phyloP scores from a whole-genome alignment of 2,329 filamentous ascomycete genomes.

The Orbilia blumenaviensis region DNA sequence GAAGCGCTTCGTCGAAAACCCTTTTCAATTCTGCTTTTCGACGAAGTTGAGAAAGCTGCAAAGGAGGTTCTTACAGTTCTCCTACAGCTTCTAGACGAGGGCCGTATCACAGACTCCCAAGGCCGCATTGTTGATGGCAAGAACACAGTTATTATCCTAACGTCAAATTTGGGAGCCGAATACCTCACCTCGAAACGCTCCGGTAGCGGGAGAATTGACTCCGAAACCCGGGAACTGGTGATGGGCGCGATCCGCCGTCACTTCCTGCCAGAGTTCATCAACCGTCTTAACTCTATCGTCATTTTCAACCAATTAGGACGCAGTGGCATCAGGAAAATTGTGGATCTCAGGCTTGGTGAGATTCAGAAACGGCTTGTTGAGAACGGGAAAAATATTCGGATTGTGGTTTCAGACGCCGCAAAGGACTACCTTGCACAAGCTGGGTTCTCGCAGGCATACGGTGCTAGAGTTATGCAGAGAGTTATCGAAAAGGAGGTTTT shows the following conservation, averaged over 20 bases:
- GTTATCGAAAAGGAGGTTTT: slow-evolving; percentile 98
- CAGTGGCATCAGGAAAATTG: slow-evolving; percentile 90
- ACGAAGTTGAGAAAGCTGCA: slow-evolving; percentile 97
- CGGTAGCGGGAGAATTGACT: slow-evolving; percentile 84
- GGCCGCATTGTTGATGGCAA: slow-evolving; percentile 91
- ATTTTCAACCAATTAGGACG: slow-evolving; percentile 97
- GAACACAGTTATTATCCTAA: slow-evolving; percentile 99
- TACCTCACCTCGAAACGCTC: slow-evolving; percentile 69
- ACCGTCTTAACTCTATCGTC: slow-evolving; percentile 93
- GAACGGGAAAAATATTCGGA: slow-evolving; percentile 85
- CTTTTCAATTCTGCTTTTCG: slow-evolving; percentile 97
- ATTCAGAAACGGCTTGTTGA: slow-evolving; percentile 88
- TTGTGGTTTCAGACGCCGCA: slow-evolving; percentile 82
- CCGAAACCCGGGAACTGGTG: slow-evolving; percentile 84
- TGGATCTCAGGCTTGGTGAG: slow-evolving; percentile 85
- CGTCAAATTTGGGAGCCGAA: slow-evolving; percentile 94
- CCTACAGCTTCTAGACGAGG: slow-evolving; percentile 99
- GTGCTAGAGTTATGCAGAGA: slow-evolving; percentile 84
- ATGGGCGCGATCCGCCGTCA: slow-evolving; percentile 91
- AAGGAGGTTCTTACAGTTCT: slow-evolving; percentile 97
- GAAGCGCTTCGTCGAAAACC: slow-evolving; percentile 92
- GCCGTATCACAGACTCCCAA: slow-evolving; percentile 97
- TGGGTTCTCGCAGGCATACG: slow-evolving; percentile 94
- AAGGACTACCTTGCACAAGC: slow-evolving; percentile 91
- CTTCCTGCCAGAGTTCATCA: slow-evolving; percentile 98